Evolutionary conservation across 306 rosid genomes (phyloP).

Genomic region (Fagus crenata): DNA sequence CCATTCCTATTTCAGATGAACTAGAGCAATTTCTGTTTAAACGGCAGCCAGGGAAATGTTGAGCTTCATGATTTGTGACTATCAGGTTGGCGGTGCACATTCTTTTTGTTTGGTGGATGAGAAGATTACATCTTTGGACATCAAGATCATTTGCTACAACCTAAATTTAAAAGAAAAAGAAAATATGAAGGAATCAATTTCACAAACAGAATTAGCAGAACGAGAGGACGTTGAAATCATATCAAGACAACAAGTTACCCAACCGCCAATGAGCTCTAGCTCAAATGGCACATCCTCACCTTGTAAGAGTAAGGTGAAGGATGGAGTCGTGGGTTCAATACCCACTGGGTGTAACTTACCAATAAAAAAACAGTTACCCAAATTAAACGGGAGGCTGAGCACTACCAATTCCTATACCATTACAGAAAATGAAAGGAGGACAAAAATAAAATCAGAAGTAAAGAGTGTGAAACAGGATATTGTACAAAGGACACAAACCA

Average conservation of each 20-base stretch:
- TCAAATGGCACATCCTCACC: too few relatives aligned
- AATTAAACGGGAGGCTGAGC: conserved; percentile 21
- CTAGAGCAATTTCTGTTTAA: conserved; percentile 39
- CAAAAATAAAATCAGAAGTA: conserved; percentile 8
- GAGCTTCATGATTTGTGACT: conserved; percentile 99
- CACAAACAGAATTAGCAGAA: conserved; percentile 21
- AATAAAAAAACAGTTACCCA: neutral
- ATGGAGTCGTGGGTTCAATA: too few relatives aligned
- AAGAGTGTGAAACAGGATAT: conserved; percentile 11
- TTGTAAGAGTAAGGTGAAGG: too few relatives aligned
- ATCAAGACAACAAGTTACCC: conserved; percentile 3
- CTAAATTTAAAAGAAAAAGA: conserved; percentile 41
- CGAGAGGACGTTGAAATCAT: conserved; percentile 17
- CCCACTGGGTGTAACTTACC: too few relatives aligned
- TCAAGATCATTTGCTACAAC: conserved; percentile 97
- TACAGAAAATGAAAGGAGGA: conserved; percentile 15
- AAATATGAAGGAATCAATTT: conserved; percentile 10
- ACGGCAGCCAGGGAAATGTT: conserved; percentile 93
- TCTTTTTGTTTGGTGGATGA: conserved; percentile 97
- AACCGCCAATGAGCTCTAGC: conserved; percentile 13
- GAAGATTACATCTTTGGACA: conserved; percentile 97
- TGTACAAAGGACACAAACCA: conserved; percentile 56
- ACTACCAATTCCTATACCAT: neutral
- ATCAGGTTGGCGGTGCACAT: conserved; percentile 97
- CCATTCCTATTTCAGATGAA: conserved; percentile 32